Evolutionary conservation across 306 rosid genomes (phyloP).

Genomic region (Vigna nakashimae): DNA sequence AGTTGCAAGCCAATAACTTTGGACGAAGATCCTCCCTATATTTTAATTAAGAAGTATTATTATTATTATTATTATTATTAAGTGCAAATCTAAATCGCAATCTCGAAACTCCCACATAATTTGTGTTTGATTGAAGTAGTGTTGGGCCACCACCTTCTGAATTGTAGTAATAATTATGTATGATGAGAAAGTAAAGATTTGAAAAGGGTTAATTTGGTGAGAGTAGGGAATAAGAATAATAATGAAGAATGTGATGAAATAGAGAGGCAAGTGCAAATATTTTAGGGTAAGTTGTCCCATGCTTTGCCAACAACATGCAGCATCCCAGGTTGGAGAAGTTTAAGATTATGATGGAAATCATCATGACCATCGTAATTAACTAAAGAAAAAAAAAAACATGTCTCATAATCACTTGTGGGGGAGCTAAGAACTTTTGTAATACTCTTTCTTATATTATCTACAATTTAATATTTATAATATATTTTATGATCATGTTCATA

Average conservation of each 20-base stretch:
- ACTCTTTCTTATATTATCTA: too few species aligned
- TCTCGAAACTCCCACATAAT: slow-evolving; percentile 14
- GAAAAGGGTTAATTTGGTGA: slow-evolving; percentile 4
- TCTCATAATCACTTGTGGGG: slow-evolving; percentile 47
- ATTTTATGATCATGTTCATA: too few species aligned
- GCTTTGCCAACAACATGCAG: slow-evolving; percentile 54
- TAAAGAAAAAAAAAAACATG: slow-evolving; percentile 38
- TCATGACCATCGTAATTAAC: slow-evolving; percentile 45
- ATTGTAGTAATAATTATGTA: not conserved
- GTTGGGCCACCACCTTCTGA: not conserved
- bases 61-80: not conserved
- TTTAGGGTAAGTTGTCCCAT: slow-evolving; percentile 62
- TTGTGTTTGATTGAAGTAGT: slow-evolving; percentile 1
- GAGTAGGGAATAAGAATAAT: not conserved
- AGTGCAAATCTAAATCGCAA: not conserved
- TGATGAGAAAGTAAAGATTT: slow-evolving; percentile 18
- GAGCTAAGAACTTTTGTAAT: slow-evolving; percentile 41
- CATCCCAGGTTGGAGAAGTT: slow-evolving; percentile 67
- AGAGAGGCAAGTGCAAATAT: slow-evolving; percentile 46
- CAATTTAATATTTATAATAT: too few species aligned
- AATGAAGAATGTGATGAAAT: slow-evolving; percentile 24
- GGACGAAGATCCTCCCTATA: not conserved
- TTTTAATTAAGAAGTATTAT: not conserved
- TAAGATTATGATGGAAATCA: slow-evolving; percentile 59
- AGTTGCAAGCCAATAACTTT: not conserved